Base-by-base conservation (phyloP, 768 basidiomycete genomes). In the Leucocoprinus leucothites region DNA sequence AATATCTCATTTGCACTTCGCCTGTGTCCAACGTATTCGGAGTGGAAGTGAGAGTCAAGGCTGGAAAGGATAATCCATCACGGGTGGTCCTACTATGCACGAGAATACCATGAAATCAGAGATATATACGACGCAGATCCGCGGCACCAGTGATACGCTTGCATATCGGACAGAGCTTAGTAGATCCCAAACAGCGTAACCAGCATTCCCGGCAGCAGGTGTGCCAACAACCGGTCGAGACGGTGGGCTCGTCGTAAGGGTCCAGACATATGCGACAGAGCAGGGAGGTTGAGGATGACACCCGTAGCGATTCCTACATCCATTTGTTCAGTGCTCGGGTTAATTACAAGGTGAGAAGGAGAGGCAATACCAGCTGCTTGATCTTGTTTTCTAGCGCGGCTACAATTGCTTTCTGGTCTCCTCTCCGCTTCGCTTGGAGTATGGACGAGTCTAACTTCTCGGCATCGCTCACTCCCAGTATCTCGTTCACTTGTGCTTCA, bases 211-310 rank as follows among this genome's bases (percentile, higher is more conserved):
- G 75, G 64, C 90, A 93, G 60, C 87, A 91, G 0, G 88, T 88
- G 64, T 93, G 90, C 91, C 91, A 93, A 66, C 90, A 93, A 6
- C 89, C 89, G 0, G 88, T 90, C 13, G 88, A 90, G 8, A 85
- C 81, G 0, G 89, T 90, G 0, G 90, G 86, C 58, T 92, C 91
- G 0, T 71, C 78, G 62, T 91, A 91, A 1, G 85, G 78, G 46
- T 91, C 90, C 14, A 93, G 69, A 62, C 90, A 93, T 52, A 93
- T 89, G 18, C 91, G 85, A 68, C 90, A 93, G 1, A 83, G 66
- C 11, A 75, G 58, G 14, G 74, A 69, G 3, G 74, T 69, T 14
- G 79, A 73, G 8, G 76, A 71, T 0, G 78, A 73, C 8, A 73
- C 61, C 53, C 63, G 68, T 50, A 65, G 66, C 0, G 75, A 74